Conservation (phyloP, 2,329 filamentous ascomycete species). For the Talaromyces funiculosus region DNA sequence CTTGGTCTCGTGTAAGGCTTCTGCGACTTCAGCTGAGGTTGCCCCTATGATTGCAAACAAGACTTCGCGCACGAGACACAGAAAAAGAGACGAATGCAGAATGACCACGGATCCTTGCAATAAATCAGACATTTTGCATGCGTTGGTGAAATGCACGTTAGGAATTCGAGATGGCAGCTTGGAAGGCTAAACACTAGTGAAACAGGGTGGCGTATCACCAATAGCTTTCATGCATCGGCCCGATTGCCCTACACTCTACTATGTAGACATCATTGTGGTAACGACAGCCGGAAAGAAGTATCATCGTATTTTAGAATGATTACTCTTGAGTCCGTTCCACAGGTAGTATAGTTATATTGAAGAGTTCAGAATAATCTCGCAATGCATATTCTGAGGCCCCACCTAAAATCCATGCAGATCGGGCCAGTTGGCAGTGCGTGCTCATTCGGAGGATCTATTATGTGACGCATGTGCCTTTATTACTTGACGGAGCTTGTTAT, state of each 20-base stretch:
- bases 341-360: neutral
- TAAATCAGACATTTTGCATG: neutral
- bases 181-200: conserved; percentile 13
- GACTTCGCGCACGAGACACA: neutral
- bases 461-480: no score
- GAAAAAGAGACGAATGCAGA: neutral
- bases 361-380: neutral
- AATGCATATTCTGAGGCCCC: neutral
- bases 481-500: no score
- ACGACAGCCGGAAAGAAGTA: neutral
- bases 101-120: neutral
- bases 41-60: neutral
- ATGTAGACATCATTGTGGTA: neutral
- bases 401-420: neutral
- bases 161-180: neutral
- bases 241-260: no score
- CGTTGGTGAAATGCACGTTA: neutral
- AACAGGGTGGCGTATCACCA: conserved; percentile 10
- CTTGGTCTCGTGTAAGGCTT: neutral
- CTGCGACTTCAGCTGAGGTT: neutral
- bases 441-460: no score
- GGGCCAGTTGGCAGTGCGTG: no score
- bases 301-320: neutral
- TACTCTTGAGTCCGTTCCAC: neutral
- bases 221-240: neutral